Base-by-base conservation (phyloP, 805 yeast species). In the Hanseniaspora mollemarum region DNA sequence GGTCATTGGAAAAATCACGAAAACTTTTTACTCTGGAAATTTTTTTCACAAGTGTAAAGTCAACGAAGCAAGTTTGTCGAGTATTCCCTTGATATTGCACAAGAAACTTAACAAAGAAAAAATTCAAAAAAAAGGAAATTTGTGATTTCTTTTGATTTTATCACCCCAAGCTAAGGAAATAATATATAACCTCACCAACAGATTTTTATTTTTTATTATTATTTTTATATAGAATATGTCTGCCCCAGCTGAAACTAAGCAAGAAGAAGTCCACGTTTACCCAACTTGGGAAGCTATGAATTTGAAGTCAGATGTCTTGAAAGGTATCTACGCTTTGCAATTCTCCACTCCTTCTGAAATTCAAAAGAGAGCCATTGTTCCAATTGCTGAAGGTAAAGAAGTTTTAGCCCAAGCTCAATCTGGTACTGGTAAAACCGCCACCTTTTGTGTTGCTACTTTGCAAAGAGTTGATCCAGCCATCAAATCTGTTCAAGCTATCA, bases 371-470 rank as follows among this genome's bases (percentile, higher is more conserved):
- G 98, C 97, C 56, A 92, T 92, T 60, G 73, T 83, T 70, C 98
- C 94, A 67, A 88, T 92, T 68, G 83, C 87, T 61, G 81, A 80
- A 63, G 96, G 96, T 52, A 81, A 87, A 68, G 98, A 92, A 69
- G 94, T 88, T 50, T 79, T 92, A 56, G 98, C 98, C 54, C 98
- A 92, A 72, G 97, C 98, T 54, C 98, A 92, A 71, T 87, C 96
- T 33, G 98, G 98, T 70, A 92, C 98, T 45, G 98, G 98, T 71
- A 92, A 92, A 73, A 92, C 98, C 26, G 98, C 97, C 57, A 92
- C 98, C 43, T 92, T 92, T 74, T 77, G 96, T 56, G 87, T 90
- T 58, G 82, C 82, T 60, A 80, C 81, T 62, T 74, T 80, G 62
- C 82, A 78, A 69, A 76, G 76, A 69, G 76, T 87, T 54, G 95